phyloP scores from a whole-genome alignment of 106 monocot species.

The Allium sativum region DNA sequence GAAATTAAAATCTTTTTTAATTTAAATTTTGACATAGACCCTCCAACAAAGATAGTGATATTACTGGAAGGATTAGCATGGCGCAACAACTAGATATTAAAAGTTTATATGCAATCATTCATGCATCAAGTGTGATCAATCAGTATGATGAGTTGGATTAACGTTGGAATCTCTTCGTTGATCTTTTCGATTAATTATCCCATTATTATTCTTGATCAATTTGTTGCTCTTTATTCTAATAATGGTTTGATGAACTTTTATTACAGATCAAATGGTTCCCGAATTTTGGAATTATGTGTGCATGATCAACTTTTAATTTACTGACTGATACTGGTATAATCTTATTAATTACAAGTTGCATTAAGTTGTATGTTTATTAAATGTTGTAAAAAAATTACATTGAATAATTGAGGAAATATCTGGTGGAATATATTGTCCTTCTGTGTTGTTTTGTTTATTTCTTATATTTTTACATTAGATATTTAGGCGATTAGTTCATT shows the following conservation, averaged over 20 bases:
- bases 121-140: neutral
- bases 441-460: too few relatives aligned
- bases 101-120: neutral
- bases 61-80: neutral
- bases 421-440: too few relatives aligned
- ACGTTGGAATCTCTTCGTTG: neutral
- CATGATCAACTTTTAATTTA: neutral
- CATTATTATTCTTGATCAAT: too few relatives aligned
- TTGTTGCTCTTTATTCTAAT: neutral
- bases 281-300: neutral
- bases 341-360: too few relatives aligned
- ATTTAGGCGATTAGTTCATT: too few relatives aligned
- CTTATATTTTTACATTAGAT: too few relatives aligned
- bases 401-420: too few relatives aligned
- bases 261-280: neutral
- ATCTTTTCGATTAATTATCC: neutral
- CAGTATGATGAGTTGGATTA: neutral
- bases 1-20: too few relatives aligned
- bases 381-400: too few relatives aligned
- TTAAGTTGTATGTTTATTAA: too few relatives aligned
- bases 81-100: neutral
- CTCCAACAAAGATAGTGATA: neutral
- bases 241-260: neutral
- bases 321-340: too few relatives aligned
- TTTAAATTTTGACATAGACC: neutral